A percentile compares a stretch with the other conserved stretches of the same genome.
These are phyloP conservation scores for Penicilliopsis zonata DNA, from an alignment of 495 filamentous ascomycete genomes.

Conservation along the genomic window DNA sequence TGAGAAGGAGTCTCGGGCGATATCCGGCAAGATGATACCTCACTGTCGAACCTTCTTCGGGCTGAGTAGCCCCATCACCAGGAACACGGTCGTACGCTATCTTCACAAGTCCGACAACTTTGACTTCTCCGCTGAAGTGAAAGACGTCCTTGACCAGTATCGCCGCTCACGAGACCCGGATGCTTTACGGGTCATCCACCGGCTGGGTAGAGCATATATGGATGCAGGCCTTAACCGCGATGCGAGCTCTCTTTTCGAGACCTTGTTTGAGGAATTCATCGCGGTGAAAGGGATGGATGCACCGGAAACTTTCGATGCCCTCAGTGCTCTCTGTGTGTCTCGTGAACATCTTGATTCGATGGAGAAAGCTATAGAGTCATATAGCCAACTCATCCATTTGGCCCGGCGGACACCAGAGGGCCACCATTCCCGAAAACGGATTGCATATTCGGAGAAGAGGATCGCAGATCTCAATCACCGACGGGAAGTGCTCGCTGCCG, in stretches of 20 bases:
- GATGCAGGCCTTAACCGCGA: constrained; percentile 17
- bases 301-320: constrained; percentile 15
- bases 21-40: constrained; percentile 13
- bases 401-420: constrained; percentile 10
- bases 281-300: constrained; percentile 13
- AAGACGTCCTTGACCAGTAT: constrained; percentile 14
- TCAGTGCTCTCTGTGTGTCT: constrained; percentile 18
- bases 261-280: constrained; percentile 14
- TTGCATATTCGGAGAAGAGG: constrained; percentile 14
- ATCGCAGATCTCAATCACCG: constrained; percentile 15
- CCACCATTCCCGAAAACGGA: constrained; percentile 13
- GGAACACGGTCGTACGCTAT: constrained; percentile 15
- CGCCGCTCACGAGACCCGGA: constrained; percentile 12
- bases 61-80: constrained; percentile 11
- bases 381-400: constrained; percentile 16
- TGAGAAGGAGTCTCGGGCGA: constrained; percentile 13
- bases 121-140: constrained; percentile 18
- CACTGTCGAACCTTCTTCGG: constrained; percentile 17
- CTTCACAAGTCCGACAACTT: constrained; percentile 16
- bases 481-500: constrained; percentile 13
- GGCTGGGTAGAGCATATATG: constrained; percentile 16
- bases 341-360: constrained; percentile 16
- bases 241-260: constrained; percentile 15
- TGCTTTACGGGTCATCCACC: constrained; percentile 18
- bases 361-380: constrained; percentile 17